Conservation (phyloP, 257 asterid species). For the Handroanthus guayacan region DNA sequence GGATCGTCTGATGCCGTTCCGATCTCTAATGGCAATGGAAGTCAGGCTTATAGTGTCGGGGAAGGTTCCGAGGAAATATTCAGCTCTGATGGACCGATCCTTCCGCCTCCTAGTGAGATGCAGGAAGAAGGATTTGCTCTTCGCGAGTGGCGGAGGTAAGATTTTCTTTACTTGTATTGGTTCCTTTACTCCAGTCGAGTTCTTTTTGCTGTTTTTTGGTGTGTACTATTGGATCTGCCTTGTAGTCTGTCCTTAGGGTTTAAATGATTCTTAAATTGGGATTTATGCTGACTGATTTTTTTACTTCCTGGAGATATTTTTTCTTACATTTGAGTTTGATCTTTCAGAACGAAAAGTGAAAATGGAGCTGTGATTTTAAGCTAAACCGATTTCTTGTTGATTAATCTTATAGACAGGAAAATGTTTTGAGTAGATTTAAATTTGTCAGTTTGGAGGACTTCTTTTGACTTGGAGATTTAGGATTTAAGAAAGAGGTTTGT, state of each 20-base stretch:
- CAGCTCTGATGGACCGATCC: constrained; percentile 84
- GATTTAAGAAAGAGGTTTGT: constrained; percentile 1
- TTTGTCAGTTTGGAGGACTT: not conserved
- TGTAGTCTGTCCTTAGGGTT: not conserved
- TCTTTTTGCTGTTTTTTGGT: not conserved
- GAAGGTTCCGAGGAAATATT: constrained; percentile 73
- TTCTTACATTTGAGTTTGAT: constrained; percentile 14
- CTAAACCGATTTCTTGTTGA: constrained; percentile 25
- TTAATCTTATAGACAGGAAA: constrained; percentile 15
- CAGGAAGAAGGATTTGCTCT: constrained; percentile 85
- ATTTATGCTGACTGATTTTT: not conserved
- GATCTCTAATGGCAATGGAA: constrained; percentile 74
- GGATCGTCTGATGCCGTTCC: constrained; percentile 56
- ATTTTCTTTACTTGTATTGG: constrained; percentile 20
- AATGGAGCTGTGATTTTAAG: constrained; percentile 19
- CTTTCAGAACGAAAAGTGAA: not conserved
- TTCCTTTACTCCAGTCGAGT: not conserved
- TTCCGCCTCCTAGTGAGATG: constrained; percentile 86
- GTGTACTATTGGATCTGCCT: constrained; percentile 26
- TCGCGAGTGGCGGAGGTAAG: constrained; percentile 93
- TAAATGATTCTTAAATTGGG: not conserved
- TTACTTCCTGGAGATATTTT: not conserved
- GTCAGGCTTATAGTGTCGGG: constrained; percentile 51
- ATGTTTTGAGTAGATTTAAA: constrained; percentile 13
- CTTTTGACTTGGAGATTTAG: constrained; percentile 18